Evolutionary conservation across 2,329 filamentous ascomycete genomes (phyloP).

Genomic region (Hymenoscyphus linearis): DNA sequence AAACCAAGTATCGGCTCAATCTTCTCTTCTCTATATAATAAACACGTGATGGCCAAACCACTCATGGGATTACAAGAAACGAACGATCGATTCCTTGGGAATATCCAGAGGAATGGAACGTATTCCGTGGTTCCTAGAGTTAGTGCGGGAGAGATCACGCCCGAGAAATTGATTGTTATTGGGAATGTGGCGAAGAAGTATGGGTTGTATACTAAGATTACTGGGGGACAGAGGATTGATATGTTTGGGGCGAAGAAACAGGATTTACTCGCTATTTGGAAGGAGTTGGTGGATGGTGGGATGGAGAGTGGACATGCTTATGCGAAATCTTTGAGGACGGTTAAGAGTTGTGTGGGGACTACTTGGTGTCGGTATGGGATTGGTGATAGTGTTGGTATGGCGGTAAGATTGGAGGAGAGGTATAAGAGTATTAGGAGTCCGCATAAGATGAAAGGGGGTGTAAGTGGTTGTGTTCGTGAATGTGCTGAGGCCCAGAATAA

Average conservation of each 20-base stretch:
- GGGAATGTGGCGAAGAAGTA: constrained; percentile 82
- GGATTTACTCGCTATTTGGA: constrained; percentile 79
- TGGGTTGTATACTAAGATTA: constrained; percentile 84
- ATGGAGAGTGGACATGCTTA: constrained; percentile 92
- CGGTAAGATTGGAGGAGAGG: constrained; percentile 77
- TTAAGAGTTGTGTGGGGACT: constrained; percentile 87
- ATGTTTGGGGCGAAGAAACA: constrained; percentile 90
- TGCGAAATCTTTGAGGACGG: constrained; percentile 80
- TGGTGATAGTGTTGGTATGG: constrained; percentile 87
- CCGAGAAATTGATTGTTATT: constrained; percentile 78
- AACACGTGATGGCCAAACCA: constrained; percentile 68
- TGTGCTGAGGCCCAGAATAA: constrained; percentile 92
- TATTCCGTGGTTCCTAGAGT: constrained; percentile 85
- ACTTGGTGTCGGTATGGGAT: constrained; percentile 90
- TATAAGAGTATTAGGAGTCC: constrained; percentile 88
- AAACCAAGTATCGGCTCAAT: constrained; percentile 80
- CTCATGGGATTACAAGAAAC: constrained; percentile 79
- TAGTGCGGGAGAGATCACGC: constrained; percentile 79
- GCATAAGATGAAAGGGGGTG: constrained; percentile 87
- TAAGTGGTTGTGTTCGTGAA: constrained; percentile 86
- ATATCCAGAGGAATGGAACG: constrained; percentile 87
- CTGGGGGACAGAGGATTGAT: constrained; percentile 85
- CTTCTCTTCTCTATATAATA: constrained; percentile 76
- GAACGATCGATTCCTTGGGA: constrained; percentile 81
- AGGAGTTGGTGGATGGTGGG: constrained; percentile 70